These are phyloP conservation scores for Leucoagaricus sp. DNA, from an alignment of 1,284 basidiomycete species.

Conservation along the genomic window DNA sequence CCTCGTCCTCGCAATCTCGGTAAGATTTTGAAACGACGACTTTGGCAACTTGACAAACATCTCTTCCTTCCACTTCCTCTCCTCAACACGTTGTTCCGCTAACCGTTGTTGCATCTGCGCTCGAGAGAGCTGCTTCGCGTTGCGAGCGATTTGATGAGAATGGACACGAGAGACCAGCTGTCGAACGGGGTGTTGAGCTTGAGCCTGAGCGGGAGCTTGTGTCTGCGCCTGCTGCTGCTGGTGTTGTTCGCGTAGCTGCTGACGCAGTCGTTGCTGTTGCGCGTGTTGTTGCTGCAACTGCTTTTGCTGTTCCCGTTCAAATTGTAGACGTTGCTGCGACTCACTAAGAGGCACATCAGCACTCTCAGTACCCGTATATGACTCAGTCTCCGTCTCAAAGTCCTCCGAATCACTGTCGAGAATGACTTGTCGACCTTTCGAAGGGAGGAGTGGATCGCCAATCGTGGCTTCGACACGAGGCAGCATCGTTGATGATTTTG, in stretches of 20 bases:
- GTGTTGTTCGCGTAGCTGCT: conserved; percentile 16
- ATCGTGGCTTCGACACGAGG: conserved; percentile 14
- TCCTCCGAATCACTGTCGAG: conserved; percentile 35
- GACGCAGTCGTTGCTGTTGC: conserved; percentile 15
- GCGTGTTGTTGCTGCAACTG: conserved; percentile 20
- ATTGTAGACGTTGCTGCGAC: neutral
- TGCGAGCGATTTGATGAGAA: conserved; percentile 21
- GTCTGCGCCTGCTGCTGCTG: conserved; percentile 21
- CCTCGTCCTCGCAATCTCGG: conserved; percentile 27
- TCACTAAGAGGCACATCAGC: neutral
- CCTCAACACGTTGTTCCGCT: conserved; percentile 36
- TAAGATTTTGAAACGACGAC: conserved; percentile 60
- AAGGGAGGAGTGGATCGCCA: conserved; percentile 23
- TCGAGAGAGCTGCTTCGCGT: conserved; percentile 12
- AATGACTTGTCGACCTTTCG: conserved; percentile 34
- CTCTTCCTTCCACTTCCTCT: conserved; percentile 44
- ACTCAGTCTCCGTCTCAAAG: conserved; percentile 46
- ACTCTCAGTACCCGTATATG: conserved; percentile 8
- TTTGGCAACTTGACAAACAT: conserved; percentile 80
- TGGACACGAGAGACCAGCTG: conserved; percentile 25
- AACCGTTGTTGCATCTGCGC: conserved; percentile 26
- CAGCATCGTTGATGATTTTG: conserved; percentile 12
- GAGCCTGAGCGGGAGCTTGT: conserved; percentile 17
- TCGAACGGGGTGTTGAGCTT: neutral
- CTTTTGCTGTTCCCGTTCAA: conserved; percentile 10